These are phyloP conservation scores for Pistacia atlantica DNA, from an alignment of 345 rosid species.

Conservation along the genomic window DNA sequence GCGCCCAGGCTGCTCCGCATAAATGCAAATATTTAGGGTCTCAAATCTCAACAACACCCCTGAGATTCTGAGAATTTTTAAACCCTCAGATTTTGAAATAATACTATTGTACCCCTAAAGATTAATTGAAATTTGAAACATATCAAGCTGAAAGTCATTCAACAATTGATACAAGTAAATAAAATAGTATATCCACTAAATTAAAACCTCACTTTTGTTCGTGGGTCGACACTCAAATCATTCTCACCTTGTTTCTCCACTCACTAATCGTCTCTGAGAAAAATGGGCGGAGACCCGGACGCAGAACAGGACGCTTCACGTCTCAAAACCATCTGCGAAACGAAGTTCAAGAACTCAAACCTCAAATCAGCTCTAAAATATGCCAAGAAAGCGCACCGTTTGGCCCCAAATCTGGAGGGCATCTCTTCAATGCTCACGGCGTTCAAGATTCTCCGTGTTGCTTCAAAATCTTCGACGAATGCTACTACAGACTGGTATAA, in stretches of 20 bases:
- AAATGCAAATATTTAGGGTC: too few species aligned
- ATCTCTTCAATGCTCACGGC: conserved; percentile 68
- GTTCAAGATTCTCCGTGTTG: conserved; percentile 53
- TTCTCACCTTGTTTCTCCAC: neutral
- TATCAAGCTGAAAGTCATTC: too few species aligned
- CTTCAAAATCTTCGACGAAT: conserved; percentile 30
- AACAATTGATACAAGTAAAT: too few species aligned
- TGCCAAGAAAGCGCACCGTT: conserved; percentile 62
- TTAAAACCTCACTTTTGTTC: neutral
- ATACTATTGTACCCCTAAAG: too few species aligned
- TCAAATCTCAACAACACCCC: too few species aligned
- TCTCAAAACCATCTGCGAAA: conserved; percentile 58
- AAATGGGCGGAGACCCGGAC: conserved; percentile 30
- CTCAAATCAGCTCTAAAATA: conserved; percentile 59
- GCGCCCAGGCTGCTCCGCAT: too few species aligned
- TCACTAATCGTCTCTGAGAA: neutral
- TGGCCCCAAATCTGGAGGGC: conserved; percentile 59
- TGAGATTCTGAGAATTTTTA: too few species aligned
- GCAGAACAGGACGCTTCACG: conserved; percentile 49
- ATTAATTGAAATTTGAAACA: too few species aligned
- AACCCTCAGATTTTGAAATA: too few species aligned
- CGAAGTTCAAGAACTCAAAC: conserved; percentile 49
- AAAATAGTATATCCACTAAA: too few species aligned
- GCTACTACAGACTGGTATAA: conserved; percentile 67
- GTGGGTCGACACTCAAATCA: neutral